Conservation (phyloP, 1,139 yeast species). For the Petasospora fabianii region DNA sequence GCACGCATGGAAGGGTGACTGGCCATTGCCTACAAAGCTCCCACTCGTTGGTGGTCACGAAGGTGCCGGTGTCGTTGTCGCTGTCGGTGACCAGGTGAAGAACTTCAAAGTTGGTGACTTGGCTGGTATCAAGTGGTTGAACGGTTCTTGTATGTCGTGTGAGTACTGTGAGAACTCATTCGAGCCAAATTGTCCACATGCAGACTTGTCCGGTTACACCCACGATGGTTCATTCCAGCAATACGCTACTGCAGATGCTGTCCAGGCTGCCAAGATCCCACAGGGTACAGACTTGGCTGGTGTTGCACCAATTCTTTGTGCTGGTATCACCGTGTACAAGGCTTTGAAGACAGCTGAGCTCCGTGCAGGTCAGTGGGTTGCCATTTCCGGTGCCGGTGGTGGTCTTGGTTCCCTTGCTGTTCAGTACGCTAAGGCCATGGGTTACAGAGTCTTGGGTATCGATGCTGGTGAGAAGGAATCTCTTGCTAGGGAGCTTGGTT, state of each 20-base stretch:
- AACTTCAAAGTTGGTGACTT: slow-evolving; percentile 58
- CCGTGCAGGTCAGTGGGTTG: slow-evolving; percentile 57
- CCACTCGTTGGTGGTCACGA: slow-evolving; percentile 69
- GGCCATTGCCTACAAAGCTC: slow-evolving; percentile 56
- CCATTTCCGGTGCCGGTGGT: slow-evolving; percentile 63
- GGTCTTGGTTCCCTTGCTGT: slow-evolving; percentile 62
- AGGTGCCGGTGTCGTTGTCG: slow-evolving; percentile 65
- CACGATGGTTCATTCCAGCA: slow-evolving; percentile 67
- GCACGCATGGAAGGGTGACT: slow-evolving; percentile 68
- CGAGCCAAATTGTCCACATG: slow-evolving; percentile 56
- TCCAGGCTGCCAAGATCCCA: slow-evolving; percentile 60
- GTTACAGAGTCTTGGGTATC: slow-evolving; percentile 54
- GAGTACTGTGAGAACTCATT: slow-evolving; percentile 50
- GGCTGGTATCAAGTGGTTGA: slow-evolving; percentile 64
- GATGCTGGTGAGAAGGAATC: slow-evolving; percentile 58
- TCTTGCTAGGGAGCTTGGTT: slow-evolving; percentile 48
- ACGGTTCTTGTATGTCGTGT: slow-evolving; percentile 57
- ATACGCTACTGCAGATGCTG: slow-evolving; percentile 62
- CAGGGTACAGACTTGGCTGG: slow-evolving; percentile 52
- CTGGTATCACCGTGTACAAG: slow-evolving; percentile 65
- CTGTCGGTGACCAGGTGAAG: slow-evolving; percentile 50
- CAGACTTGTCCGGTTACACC: slow-evolving; percentile 61
- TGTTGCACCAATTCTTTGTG: slow-evolving; percentile 60
- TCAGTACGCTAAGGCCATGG: slow-evolving; percentile 63
- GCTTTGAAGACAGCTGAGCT: slow-evolving; percentile 58